A percentile compares a stretch with the other conserved stretches of the same genome.
phyloP scores from a whole-genome alignment of 768 basidiomycete species.

The Termitomyces sp. region DNA sequence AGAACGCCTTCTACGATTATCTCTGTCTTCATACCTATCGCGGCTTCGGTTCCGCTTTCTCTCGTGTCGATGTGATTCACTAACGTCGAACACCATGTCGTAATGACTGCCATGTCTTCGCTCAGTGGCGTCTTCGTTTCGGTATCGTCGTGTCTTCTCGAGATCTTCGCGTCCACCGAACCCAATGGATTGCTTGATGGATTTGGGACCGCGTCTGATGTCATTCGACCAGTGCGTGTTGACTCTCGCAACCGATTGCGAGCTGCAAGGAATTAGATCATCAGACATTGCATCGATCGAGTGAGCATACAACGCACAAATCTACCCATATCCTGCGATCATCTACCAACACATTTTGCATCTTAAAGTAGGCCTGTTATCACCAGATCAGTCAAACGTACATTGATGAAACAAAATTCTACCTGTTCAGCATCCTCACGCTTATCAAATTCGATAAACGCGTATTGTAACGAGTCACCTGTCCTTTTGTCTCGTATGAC shows the following conservation, averaged over 20 bases:
- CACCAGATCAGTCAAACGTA: not conserved
- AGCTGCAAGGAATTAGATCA: slow-evolving; percentile 43
- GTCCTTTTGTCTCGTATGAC: slow-evolving; percentile 95
- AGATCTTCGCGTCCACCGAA: slow-evolving; percentile 77
- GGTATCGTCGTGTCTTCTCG: slow-evolving; percentile 67
- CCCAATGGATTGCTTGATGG: slow-evolving; percentile 30
- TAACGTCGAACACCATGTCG: slow-evolving; percentile 82
- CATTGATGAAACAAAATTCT: slow-evolving; percentile 6
- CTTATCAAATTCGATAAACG: slow-evolving; percentile 97
- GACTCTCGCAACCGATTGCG: slow-evolving; percentile 90
- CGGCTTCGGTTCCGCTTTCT: slow-evolving; percentile 53
- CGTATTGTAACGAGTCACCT: slow-evolving; percentile 95
- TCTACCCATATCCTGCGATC: slow-evolving; percentile 99
- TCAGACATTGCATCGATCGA: slow-evolving; percentile 6
- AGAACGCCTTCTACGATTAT: slow-evolving; percentile 33
- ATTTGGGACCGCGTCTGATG: slow-evolving; percentile 47
- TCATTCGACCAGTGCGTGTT: slow-evolving; percentile 84
- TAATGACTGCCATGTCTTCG: slow-evolving; percentile 37
- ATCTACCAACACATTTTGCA: slow-evolving; percentile 98
- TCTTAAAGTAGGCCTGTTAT: slow-evolving; percentile 98
- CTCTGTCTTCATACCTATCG: slow-evolving; percentile 32
- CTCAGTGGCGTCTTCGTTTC: slow-evolving; percentile 35
- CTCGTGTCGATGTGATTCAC: slow-evolving; percentile 32
- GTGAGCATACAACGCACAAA: slow-evolving; percentile 56
- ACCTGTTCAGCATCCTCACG: slow-evolving; percentile 93